phyloP scores from a whole-genome alignment of 1,139 yeast species.

The Kodamaea plutei region DNA sequence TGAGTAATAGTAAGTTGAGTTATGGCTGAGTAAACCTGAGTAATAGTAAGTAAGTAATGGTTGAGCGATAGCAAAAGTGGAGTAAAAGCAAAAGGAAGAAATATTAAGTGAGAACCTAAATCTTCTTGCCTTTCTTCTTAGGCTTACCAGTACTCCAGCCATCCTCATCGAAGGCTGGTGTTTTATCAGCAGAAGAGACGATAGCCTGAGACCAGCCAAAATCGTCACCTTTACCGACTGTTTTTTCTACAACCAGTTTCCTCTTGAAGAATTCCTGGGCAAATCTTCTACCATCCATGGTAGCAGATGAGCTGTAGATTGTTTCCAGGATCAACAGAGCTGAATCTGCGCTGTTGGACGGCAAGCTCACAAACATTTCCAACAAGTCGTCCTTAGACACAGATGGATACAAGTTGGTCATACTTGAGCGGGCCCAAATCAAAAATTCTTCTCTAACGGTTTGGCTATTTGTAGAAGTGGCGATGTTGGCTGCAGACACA shows the following conservation, averaged over 20 bases:
- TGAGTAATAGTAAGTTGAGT: too few species aligned
- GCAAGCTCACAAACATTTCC: constrained; percentile 76
- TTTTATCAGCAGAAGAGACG: constrained; percentile 42
- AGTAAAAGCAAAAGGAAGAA: too few species aligned
- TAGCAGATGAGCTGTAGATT: constrained; percentile 81
- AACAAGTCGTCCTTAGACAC: constrained; percentile 74
- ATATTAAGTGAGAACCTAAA: too few species aligned
- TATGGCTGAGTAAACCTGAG: too few species aligned
- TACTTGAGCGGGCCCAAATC: constrained; percentile 77
- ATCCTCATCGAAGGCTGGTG: constrained; percentile 55
- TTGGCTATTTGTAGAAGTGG: constrained; percentile 25
- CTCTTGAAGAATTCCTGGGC: constrained; percentile 85
- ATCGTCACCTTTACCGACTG: constrained; percentile 43
- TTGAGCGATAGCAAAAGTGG: too few species aligned
- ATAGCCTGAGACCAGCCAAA: constrained; percentile 68
- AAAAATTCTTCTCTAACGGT: constrained; percentile 60
- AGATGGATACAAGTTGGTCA: constrained; percentile 68
- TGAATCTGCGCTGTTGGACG: constrained; percentile 62
- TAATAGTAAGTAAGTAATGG: too few species aligned
- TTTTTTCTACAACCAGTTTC: constrained; percentile 65
- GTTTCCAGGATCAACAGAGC: constrained; percentile 88
- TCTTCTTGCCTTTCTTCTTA: constrained; percentile 27
- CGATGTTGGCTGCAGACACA: constrained; percentile 33
- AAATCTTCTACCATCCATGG: constrained; percentile 93
- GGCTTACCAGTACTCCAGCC: constrained; percentile 60